These are phyloP conservation scores for Chalciporus sp. DNA, from an alignment of 1,284 basidiomycete genomes.

Conservation along the genomic window DNA sequence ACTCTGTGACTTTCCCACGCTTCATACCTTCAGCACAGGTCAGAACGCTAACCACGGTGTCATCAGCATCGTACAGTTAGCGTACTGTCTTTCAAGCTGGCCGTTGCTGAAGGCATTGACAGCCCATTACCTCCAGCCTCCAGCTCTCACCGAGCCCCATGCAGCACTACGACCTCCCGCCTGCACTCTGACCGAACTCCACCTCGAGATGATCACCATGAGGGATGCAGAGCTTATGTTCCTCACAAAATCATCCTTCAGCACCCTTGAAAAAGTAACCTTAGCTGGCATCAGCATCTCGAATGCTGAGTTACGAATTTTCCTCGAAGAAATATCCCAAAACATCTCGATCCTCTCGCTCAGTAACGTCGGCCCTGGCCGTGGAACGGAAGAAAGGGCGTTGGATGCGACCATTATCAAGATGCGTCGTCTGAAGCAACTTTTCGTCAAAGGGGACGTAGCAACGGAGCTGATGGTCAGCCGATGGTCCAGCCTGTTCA, in stretches of 20 bases:
- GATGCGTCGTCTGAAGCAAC: background rate
- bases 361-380: background rate
- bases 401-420: background rate
- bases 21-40: background rate
- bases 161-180: background rate
- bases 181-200: no score
- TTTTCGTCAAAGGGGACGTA: background rate
- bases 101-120: background rate
- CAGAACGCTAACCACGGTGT: background rate
- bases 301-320: no score
- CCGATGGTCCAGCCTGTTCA: background rate
- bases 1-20: background rate
- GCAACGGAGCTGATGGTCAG: background rate
- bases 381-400: background rate
- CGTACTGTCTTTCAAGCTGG: background rate
- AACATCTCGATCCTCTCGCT: background rate
- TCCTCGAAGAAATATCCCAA: no score
- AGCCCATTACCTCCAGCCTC: background rate
- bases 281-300: no score
- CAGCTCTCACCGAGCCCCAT: background rate
- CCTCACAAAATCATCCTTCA: no score
- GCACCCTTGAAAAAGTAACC: no score
- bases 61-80: background rate
- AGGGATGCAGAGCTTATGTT: no score
- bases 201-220: no score